Evolutionary conservation across 441 rosid species (phyloP), one percentile per base, ranked within the genome.

Genomic region (Melastoma candidum): DNA sequence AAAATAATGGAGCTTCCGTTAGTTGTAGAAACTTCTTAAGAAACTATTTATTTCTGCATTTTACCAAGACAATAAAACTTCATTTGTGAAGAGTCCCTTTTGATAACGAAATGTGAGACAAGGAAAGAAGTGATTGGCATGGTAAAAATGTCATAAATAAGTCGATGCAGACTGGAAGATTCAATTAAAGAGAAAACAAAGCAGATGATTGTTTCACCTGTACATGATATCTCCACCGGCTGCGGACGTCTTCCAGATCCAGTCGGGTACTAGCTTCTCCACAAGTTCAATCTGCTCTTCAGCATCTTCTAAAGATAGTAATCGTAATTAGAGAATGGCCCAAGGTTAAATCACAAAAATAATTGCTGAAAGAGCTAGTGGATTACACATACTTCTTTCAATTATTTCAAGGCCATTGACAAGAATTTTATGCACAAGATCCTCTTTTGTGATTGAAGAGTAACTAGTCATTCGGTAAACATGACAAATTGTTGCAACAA

Each of bases 231-330:
- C 78, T 46, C 82, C 82, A 8, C 72, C 29, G 12, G 76, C 60
- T 11, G 61, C 53, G 51, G 29, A 57, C 53, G 59, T 68, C 69
- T 24, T 63, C 56, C 59, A 64, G 45, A 77, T 68, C 85, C 85
- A 80, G 48, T 68, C 80, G 41, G 85, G 82, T 48, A 68, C 69
- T 50, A 64, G 55, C 56, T 74, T 70, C 60, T 72, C 82, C 50
- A 77, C 78, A 60, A 61, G 68, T 56, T 71, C 78, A 57, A 74
- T 68, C 56, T 77, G 75, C 48, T 77, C 77, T 69, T 74, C 85
- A 12, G 71, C 80, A 63, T 74, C 78, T 26, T 65, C 84, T 73
- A 70, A 17, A 58, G 51, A 55, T 27, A 58, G 29, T 61, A 4
- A 26, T 46, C 8, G 4, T 48, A 12, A 55, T 44, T 17, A 45